phyloP scores from a whole-genome alignment of 23 red algal genomes.

The Pyropia haitanensis region DNA sequence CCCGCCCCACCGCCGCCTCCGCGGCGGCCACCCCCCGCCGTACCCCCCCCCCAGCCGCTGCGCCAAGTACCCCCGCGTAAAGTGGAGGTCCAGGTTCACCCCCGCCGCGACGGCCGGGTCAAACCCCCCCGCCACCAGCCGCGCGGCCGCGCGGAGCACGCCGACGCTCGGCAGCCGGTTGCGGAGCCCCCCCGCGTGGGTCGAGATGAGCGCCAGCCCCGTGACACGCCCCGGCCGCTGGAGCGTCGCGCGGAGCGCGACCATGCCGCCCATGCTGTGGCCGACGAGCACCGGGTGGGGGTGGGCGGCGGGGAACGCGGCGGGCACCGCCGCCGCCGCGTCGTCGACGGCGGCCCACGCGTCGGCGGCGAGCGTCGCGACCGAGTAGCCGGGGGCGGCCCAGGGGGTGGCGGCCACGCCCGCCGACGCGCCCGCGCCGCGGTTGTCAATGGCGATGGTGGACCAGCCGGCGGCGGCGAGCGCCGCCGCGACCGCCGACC shows the following conservation, averaged over 20 bases:
- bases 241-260: conserved; percentile 27
- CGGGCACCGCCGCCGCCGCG: conserved; percentile 3
- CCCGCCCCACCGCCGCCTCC: not conserved
- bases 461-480: conserved; percentile 15
- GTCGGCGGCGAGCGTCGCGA: conserved; percentile 40
- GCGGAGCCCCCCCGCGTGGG: conserved; percentile 46
- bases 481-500: conserved; percentile 2
- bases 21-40: not conserved
- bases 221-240: conserved; percentile 25
- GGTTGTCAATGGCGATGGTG: conserved; percentile 49
- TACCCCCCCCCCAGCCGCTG: conserved; percentile 21
- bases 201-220: conserved; percentile 39
- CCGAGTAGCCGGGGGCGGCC: conserved; percentile 29
- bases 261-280: conserved; percentile 74
- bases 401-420: conserved; percentile 7
- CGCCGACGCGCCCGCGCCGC: conserved; percentile 40
- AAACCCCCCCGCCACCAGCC: conserved; percentile 18
- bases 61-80: conserved; percentile 45
- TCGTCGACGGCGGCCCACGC: conserved; percentile 51
- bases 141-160: conserved; percentile 14
- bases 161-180: conserved; percentile 38
- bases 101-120: conserved; percentile 44
- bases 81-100: conserved; percentile 47
- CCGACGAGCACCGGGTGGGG: conserved; percentile 32
- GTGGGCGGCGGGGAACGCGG: conserved; percentile 8